Base-by-base conservation (phyloP, 2,329 filamentous ascomycete species). In the Hortaea werneckii region DNA sequence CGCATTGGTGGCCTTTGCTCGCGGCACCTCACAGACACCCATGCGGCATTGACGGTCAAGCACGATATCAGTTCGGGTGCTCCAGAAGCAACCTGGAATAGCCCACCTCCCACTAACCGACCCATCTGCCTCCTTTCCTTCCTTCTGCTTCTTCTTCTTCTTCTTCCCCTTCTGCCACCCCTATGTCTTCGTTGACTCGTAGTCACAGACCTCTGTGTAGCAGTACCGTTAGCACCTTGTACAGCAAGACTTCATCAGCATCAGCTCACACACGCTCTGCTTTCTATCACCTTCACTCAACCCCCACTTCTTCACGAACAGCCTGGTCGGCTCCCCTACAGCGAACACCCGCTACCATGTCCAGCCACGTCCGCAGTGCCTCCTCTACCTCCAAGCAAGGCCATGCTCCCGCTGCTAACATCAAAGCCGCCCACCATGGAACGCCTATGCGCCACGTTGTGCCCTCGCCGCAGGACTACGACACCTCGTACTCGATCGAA, bases 401-500 rank as follows among this genome's bases (percentile, higher is more conserved):
- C 37, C 10, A 13, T 13, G 8, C 7, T 27, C 54, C 65, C 26
- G 54, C 56, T 38, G 58, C 61, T 42, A 62, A 65, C 58, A 53
- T 67, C 56, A 62, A 62, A 52, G 52, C 57, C 52, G 53, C 52
- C 29, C 59, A 60, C 48, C 56, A 57, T 50, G 50, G 52, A 32
- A 44, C 57, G 51, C 53, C 61, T 34, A 50, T 62, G 43, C 60
- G 67, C 52, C 44, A 49, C 34, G 29, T 41, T 30, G 29, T 47
- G 13, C 49, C 49, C 7, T 32, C 26, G 1, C 42, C 46, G 6
- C 13, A 50, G 49, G 73, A 75, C 58, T 76, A 67, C 56, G 70
- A 73, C 62, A 70, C 70, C 41, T 66, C 73, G 13, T 67, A 74
- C 56, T 58, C 70, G 5, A 61, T 67, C 51, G 69, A 74, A 54